A percentile compares a stretch with the other conserved stretches of the same genome.
Evolutionary conservation across 345 rosid genomes (phyloP).

Genomic region (Sapria himalayana): DNA sequence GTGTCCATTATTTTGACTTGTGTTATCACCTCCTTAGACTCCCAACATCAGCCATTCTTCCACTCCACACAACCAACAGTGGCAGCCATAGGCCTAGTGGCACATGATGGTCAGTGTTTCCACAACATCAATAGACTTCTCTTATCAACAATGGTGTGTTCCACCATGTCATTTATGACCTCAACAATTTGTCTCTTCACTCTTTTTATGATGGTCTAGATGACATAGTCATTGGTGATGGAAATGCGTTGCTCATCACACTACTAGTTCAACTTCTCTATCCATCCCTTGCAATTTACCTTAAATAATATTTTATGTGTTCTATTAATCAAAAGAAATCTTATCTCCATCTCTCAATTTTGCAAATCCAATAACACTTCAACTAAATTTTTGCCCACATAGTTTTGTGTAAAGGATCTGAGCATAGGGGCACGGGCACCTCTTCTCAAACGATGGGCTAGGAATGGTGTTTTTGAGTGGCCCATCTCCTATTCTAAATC

Average conservation of each 20-base stretch:
- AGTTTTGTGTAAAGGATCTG: constrained; percentile 7
- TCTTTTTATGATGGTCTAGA: constrained; percentile 4
- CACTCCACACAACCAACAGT: too few relatives aligned
- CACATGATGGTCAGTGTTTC: too few relatives aligned
- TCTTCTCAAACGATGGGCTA: not conserved
- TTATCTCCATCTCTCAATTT: constrained; percentile 1
- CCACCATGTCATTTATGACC: too few relatives aligned
- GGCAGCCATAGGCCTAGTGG: too few relatives aligned
- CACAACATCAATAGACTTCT: too few relatives aligned
- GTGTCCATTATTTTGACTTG: too few relatives aligned
- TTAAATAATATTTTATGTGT: constrained; percentile 2
- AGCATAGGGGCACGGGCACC: not conserved
- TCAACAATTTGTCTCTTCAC: too few relatives aligned
- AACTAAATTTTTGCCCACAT: constrained; percentile 2
- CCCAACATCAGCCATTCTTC: too few relatives aligned
- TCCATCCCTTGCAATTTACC: not conserved
- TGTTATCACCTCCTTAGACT: too few relatives aligned
- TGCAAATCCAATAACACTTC: not conserved
- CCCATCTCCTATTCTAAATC: too few relatives aligned
- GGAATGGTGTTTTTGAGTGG: not conserved
- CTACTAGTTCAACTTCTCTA: constrained; percentile 1
- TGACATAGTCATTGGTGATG: constrained; percentile 4
- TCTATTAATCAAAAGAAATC: not conserved
- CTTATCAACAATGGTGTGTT: too few relatives aligned
- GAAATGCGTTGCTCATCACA: constrained; percentile 1